Conservation (phyloP, 192 early-diverging fungal genomes). For the Dimargaris cristalligena region DNA sequence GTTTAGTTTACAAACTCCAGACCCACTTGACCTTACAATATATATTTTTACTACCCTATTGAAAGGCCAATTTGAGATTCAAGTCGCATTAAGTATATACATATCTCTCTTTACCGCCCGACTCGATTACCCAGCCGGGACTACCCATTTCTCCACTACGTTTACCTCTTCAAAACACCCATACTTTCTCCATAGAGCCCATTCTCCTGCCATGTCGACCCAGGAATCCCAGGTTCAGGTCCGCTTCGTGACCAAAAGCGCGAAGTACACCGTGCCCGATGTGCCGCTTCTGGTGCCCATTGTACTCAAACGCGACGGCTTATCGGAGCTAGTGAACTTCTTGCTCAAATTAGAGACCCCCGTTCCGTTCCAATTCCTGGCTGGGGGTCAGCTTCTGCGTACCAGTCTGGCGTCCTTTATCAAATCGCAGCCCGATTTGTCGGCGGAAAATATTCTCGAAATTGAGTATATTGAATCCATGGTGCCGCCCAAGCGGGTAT, state of each 20-base stretch:
- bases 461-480: slow-evolving; percentile 88
- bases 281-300: slow-evolving; percentile 77
- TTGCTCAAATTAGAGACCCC: slow-evolving; percentile 43
- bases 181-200: too few relatives aligned
- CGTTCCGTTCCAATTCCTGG: slow-evolving; percentile 83
- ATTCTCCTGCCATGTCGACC: neutral
- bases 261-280: slow-evolving; percentile 59
- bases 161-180: too few relatives aligned
- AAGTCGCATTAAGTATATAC: too few relatives aligned
- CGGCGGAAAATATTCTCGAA: slow-evolving; percentile 57
- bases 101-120: too few relatives aligned
- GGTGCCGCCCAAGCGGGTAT: slow-evolving; percentile 64
- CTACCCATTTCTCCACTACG: too few relatives aligned
- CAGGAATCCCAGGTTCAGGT: slow-evolving; percentile 54
- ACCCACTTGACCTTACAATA: too few relatives aligned
- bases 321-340: slow-evolving; percentile 91
- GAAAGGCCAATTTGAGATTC: too few relatives aligned
- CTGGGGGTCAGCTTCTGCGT: slow-evolving; percentile 79
- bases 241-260: slow-evolving; percentile 60
- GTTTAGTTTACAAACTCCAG: too few relatives aligned
- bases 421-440: slow-evolving; percentile 22
- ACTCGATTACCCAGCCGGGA: too few relatives aligned
- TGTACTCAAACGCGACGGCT: slow-evolving; percentile 64
- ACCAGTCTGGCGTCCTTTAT: slow-evolving; percentile 59
- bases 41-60: too few relatives aligned